Conservation (phyloP, 345 rosid species). For the Alliaria petiolata region DNA sequence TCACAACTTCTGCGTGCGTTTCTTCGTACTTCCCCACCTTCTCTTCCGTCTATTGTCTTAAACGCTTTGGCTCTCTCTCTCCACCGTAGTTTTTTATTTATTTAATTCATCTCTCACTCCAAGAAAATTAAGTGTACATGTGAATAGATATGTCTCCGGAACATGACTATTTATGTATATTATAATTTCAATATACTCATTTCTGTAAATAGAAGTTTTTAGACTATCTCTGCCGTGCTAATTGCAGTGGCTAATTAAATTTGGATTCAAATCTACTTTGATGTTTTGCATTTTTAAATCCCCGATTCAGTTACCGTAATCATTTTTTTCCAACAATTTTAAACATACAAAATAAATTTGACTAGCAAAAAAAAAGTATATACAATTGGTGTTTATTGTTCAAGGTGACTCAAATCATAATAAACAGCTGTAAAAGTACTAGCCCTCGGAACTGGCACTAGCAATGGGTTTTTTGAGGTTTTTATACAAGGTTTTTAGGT, state of each 20-base stretch:
- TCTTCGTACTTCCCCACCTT: not conserved
- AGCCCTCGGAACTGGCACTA: too few species aligned
- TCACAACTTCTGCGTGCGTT: slow-evolving; percentile 25
- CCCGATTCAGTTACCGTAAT: not conserved
- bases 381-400: too few species aligned
- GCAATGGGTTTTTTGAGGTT: too few species aligned
- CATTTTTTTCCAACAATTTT: too few species aligned
- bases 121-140: slow-evolving; percentile 20
- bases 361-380: too few species aligned
- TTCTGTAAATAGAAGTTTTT: not conserved
- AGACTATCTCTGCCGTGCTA: not conserved
- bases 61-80: too few species aligned
- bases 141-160: slow-evolving; percentile 1
- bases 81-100: too few species aligned
- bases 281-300: not conserved
- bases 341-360: too few species aligned
- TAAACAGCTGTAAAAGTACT: too few species aligned
- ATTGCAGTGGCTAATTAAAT: not conserved
- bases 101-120: too few species aligned
- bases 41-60: not conserved
- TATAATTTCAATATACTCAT: not conserved
- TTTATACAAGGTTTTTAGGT: too few species aligned
- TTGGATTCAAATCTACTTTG: not conserved
- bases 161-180: not conserved
- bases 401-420: too few species aligned